Percentiles rank a stretch among this genome's conserved stretches.
Evolutionary conservation across 305 asterid genomes (phyloP).

Genomic region (Fraxinus latifolia): DNA sequence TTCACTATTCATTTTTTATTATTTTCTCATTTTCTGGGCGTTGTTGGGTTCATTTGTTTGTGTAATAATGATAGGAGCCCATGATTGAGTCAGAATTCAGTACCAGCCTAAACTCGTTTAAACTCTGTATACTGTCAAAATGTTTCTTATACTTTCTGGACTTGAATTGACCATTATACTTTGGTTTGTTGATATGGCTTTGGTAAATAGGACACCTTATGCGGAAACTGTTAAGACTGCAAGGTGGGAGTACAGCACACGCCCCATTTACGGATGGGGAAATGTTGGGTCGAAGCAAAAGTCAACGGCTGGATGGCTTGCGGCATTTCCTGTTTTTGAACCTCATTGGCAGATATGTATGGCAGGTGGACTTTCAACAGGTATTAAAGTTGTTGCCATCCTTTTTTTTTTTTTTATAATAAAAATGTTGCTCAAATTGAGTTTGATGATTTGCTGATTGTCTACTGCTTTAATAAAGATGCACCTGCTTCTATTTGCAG

Average conservation of each 20-base stretch:
- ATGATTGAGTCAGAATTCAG: neutral
- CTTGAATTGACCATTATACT: conserved; percentile 20
- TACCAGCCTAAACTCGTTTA: neutral
- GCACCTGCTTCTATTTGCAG: neutral
- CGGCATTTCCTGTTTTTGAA: conserved; percentile 97
- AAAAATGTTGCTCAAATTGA: neutral
- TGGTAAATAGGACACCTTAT: conserved; percentile 75
- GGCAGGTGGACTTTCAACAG: conserved; percentile 99
- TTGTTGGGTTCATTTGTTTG: neutral
- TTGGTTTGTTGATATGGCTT: conserved; percentile 36
- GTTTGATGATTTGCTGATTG: conserved; percentile 1
- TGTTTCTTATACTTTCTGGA: neutral
- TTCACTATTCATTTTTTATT: neutral
- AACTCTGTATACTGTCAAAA: neutral
- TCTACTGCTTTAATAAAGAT: neutral
- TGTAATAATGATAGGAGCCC: neutral
- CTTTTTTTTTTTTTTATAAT: neutral
- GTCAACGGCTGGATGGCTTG: conserved; percentile 98
- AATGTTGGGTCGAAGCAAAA: conserved; percentile 77
- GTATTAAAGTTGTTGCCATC: conserved; percentile 27
- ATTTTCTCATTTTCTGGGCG: neutral
- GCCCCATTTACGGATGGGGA: conserved; percentile 94
- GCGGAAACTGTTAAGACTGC: conserved; percentile 79
- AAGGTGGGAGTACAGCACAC: conserved; percentile 89
- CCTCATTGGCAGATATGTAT: conserved; percentile 99